phyloP scores from a whole-genome alignment of 1,139 yeast genomes.

The Wickerhamomyces sp. region DNA sequence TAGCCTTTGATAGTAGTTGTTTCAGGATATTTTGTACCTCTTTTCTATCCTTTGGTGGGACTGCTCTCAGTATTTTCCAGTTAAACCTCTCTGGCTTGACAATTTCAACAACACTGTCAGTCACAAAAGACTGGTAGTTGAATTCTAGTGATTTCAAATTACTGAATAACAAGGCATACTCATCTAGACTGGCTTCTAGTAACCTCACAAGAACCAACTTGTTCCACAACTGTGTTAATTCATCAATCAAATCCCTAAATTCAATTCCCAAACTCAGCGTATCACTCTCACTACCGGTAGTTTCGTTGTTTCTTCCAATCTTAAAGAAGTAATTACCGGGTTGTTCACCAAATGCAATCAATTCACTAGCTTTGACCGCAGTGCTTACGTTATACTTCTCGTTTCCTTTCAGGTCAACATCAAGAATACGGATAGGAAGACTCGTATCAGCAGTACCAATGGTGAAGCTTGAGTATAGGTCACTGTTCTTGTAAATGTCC shows the following conservation, averaged over 20 bases:
- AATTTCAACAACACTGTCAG: constrained; percentile 3
- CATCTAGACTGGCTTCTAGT: neutral
- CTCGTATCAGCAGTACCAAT: constrained; percentile 52
- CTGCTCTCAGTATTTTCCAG: neutral
- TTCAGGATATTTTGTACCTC: constrained; percentile 7
- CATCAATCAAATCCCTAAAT: constrained; percentile 42
- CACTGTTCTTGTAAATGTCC: constrained; percentile 56
- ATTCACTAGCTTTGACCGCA: constrained; percentile 28
- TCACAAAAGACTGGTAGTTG: constrained; percentile 10
- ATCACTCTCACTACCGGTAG: constrained; percentile 11
- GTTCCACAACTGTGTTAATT: constrained; percentile 29
- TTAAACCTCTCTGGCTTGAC: neutral
- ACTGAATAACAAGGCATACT: constrained; percentile 3
- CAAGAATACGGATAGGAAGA: constrained; percentile 49
- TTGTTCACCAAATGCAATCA: constrained; percentile 63
- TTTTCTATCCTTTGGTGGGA: neutral
- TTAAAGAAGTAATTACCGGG: constrained; percentile 60
- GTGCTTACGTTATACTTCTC: constrained; percentile 36
- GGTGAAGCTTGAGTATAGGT: constrained; percentile 61
- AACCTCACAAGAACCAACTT: constrained; percentile 9
- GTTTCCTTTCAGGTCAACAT: constrained; percentile 37
- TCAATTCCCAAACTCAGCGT: constrained; percentile 37
- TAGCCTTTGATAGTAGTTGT: neutral
- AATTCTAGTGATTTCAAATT: constrained; percentile 5
- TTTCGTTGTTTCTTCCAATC: constrained; percentile 28